phyloP scores from a whole-genome alignment of 805 yeast species.

The Jamesozyma gamospora region DNA sequence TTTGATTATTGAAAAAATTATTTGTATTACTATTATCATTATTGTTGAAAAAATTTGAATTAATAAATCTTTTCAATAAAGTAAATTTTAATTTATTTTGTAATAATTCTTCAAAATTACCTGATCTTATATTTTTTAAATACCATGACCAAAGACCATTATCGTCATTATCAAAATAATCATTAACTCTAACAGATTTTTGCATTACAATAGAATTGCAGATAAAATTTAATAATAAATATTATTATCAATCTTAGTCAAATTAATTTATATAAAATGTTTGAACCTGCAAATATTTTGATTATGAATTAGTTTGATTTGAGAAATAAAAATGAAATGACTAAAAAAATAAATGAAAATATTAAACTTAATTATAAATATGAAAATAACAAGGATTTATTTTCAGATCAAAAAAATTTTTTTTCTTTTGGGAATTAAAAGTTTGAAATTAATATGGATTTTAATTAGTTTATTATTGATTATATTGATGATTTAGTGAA shows the following conservation, averaged over 20 bases:
- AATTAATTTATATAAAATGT: no score
- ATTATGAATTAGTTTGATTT: neutral
- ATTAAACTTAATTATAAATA: no score
- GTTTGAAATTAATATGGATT: no score
- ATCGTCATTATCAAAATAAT: constrained; percentile 26
- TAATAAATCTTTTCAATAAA: constrained; percentile 24
- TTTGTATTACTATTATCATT: constrained; percentile 7
- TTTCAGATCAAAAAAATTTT: no score
- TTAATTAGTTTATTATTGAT: no score
- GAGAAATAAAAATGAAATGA: neutral
- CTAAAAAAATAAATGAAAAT: no score
- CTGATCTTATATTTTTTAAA: constrained; percentile 27
- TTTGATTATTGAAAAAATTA: neutral
- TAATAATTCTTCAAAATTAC: constrained; percentile 29
- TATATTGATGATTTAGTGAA: no score
- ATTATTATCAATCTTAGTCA: no score
- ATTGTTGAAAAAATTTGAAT: constrained; percentile 7
- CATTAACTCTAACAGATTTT: constrained; percentile 22
- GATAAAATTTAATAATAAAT: no score
- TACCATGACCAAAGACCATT: constrained; percentile 33
- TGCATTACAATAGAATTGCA: constrained; percentile 16
- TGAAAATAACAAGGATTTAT: no score
- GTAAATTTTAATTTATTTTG: constrained; percentile 20
- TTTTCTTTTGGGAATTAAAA: no score
- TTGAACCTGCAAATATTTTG: no score